These are phyloP conservation scores for Cyclotella distinguenda DNA, from an alignment of 108 stramenopile genomes.

Conservation along the genomic window DNA sequence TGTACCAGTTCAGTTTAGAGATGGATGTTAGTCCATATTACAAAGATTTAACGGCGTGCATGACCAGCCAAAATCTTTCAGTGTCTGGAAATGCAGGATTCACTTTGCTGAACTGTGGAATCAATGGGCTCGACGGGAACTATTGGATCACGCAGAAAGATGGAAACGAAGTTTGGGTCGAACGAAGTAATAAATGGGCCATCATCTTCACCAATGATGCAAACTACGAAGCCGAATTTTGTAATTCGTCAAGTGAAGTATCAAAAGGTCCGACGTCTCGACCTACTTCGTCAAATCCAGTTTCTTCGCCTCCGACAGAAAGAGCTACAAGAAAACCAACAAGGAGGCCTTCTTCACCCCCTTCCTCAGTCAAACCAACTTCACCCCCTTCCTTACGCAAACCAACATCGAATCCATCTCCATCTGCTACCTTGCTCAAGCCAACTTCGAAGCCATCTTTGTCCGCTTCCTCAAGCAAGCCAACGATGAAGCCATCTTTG, in stretches of 20 bases:
- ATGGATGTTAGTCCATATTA: constrained; percentile 23
- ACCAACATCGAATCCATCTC: constrained; percentile 1
- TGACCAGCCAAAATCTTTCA: constrained; percentile 5
- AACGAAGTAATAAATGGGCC: constrained; percentile 21
- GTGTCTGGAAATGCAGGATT: constrained; percentile 3
- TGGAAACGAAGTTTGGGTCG: constrained; percentile 36
- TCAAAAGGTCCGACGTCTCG: background rate
- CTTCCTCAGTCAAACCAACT: background rate
- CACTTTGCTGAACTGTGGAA: constrained; percentile 22
- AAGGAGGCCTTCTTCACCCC: constrained; percentile 5
- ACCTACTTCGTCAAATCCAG: constrained; percentile 3
- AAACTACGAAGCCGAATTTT: constrained; percentile 17
- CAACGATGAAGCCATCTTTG: background rate
- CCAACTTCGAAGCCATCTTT: background rate
- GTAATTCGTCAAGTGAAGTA: background rate
- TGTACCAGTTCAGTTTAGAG: constrained; percentile 20
- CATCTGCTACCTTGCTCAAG: constrained; percentile 1
- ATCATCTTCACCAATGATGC: constrained; percentile 32
- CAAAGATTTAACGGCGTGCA: constrained; percentile 15
- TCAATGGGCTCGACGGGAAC: constrained; percentile 28
- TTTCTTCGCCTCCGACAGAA: too few species aligned
- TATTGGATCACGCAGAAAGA: constrained; percentile 27
- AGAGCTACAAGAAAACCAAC: background rate
- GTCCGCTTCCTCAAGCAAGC: background rate
- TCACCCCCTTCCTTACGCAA: background rate